Evolutionary conservation across 2,329 filamentous ascomycete species (phyloP).

Genomic region (Apiospora sp.): DNA sequence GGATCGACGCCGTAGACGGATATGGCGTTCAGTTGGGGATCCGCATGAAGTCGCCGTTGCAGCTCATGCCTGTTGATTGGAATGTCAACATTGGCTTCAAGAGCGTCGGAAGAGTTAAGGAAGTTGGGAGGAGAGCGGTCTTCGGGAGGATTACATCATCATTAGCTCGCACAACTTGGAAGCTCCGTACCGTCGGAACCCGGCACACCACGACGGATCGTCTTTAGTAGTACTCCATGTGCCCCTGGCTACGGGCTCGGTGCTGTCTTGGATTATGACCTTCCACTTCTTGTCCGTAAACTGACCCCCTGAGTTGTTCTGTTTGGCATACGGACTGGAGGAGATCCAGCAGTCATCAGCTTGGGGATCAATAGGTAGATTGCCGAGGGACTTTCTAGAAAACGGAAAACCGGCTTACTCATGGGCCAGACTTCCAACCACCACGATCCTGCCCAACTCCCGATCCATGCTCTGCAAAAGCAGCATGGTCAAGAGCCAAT

Average conservation of each 20-base stretch:
- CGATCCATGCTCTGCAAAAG: conserved; percentile 32
- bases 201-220: conserved; percentile 35
- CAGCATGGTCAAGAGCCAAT: conserved; percentile 33
- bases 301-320: conserved; percentile 21
- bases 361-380: neutral
- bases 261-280: conserved; percentile 31
- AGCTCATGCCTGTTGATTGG: conserved; percentile 29
- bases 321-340: neutral
- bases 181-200: conserved; percentile 39
- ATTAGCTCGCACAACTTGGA: conserved; percentile 39
- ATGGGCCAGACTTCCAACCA: conserved; percentile 26
- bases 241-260: conserved; percentile 35
- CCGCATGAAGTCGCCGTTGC: conserved; percentile 32
- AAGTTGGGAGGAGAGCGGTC: neutral
- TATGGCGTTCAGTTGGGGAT: conserved; percentile 30
- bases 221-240: conserved; percentile 35
- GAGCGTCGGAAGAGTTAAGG: too few species aligned
- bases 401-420: conserved; percentile 26
- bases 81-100: neutral
- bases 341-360: neutral
- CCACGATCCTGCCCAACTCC: conserved; percentile 27
- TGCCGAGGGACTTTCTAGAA: too few species aligned
- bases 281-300: conserved; percentile 32
- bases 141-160: conserved; percentile 36
- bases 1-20: conserved; percentile 37